A percentile compares a stretch with the other conserved stretches of the same genome.
Evolutionary conservation across 73 alveolate genomes (phyloP).

Genomic region (Stentor roeselii): DNA sequence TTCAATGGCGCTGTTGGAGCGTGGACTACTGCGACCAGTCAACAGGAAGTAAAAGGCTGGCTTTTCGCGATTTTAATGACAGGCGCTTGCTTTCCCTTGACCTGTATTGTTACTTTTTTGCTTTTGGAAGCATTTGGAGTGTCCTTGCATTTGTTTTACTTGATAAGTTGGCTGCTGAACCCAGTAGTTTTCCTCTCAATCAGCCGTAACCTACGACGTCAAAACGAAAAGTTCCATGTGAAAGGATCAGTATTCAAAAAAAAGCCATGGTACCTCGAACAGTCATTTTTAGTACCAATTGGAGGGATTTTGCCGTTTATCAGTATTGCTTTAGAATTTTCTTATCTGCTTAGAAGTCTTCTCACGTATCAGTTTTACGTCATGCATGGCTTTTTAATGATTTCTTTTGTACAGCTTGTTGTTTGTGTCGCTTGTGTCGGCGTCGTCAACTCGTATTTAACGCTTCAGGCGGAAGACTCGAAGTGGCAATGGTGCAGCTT

Average conservation of each 20-base stretch:
- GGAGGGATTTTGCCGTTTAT: slow-evolving; percentile 12
- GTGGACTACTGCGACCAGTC: not conserved
- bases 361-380: slow-evolving; percentile 1
- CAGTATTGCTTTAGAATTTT: slow-evolving; percentile 21
- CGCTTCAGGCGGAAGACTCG: slow-evolving; percentile 13
- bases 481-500: slow-evolving; percentile 30
- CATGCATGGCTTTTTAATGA: slow-evolving; percentile 22
- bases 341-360: not conserved
- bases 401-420: not conserved
- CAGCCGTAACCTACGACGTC: not conserved
- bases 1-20: not conserved
- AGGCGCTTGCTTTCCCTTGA: not conserved
- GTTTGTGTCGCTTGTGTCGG: slow-evolving; percentile 20
- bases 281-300: not conserved
- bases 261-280: not conserved
- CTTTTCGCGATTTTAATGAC: not conserved
- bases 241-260: not conserved
- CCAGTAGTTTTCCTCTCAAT: not conserved
- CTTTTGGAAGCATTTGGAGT: not conserved
- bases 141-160: not conserved
- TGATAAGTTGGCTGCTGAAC: not conserved
- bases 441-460: slow-evolving; percentile 6
- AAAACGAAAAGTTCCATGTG: not conserved
- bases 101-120: not conserved
- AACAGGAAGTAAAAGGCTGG: not conserved